These are phyloP conservation scores for Backusella australiensis DNA, from an alignment of 192 early-diverging fungal species.

Conservation along the genomic window DNA sequence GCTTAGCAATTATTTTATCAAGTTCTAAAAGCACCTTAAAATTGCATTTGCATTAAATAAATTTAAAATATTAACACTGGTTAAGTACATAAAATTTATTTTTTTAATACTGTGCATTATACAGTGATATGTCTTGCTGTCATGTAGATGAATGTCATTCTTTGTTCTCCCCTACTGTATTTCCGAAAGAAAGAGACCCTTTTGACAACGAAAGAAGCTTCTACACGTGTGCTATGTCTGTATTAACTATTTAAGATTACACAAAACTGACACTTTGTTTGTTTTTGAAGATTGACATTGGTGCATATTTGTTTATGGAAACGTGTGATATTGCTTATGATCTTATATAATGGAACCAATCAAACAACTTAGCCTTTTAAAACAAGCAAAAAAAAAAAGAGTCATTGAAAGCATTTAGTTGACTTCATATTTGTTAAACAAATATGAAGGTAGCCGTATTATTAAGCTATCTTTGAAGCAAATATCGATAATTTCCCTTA, in stretches of 20 bases:
- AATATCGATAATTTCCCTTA: not conserved
- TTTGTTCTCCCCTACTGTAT: not conserved
- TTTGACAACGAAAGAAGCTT: not conserved
- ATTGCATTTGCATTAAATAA: not conserved
- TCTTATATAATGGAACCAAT: not conserved
- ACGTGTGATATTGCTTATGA: not conserved
- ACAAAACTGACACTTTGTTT: not conserved
- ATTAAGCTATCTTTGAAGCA: not conserved
- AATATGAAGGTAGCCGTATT: not conserved
- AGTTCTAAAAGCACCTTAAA: not conserved
- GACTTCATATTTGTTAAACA: not conserved
- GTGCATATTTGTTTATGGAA: slow-evolving; percentile 5
- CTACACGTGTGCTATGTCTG: not conserved
- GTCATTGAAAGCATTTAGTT: not conserved
- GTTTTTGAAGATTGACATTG: slow-evolving; percentile 1
- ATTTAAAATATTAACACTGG: not conserved
- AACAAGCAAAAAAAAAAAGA: not conserved
- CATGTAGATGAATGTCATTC: not conserved
- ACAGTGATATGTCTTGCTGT: not conserved
- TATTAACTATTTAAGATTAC: not conserved
- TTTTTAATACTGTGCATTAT: not conserved
- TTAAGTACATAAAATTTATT: not conserved
- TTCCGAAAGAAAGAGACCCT: not conserved
- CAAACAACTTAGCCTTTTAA: not conserved
- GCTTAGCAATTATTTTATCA: not conserved